Percentiles rank a stretch among this genome's conserved stretches.
phyloP scores from a whole-genome alignment of 306 rosid species.

The Echinosophora koreensis region DNA sequence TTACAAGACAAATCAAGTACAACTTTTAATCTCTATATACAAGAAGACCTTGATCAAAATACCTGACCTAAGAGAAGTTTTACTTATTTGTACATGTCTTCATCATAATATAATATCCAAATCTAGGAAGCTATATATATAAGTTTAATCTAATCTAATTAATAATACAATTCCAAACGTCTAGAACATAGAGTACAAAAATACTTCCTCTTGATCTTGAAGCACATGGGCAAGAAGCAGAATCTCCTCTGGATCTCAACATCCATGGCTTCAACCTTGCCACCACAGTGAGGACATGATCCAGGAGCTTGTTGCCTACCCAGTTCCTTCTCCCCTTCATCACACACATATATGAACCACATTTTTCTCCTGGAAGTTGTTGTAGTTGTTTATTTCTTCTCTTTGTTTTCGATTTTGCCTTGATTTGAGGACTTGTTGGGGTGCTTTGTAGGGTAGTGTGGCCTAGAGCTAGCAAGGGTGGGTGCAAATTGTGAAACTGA shows the following conservation, averaged over 20 bases:
- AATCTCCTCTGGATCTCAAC: constrained; percentile 72
- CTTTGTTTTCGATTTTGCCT: background rate
- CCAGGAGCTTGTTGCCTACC: constrained; percentile 82
- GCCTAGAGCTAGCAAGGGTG: background rate
- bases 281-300: constrained; percentile 78
- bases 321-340: constrained; percentile 77
- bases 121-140: background rate
- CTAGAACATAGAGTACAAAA: constrained; percentile 73
- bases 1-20: background rate
- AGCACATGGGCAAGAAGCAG: constrained; percentile 82
- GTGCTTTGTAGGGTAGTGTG: background rate
- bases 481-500: background rate
- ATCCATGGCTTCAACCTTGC: constrained; percentile 85
- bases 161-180: constrained; percentile 62
- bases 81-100: background rate
- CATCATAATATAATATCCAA: background rate
- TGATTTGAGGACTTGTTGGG: background rate
- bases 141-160: background rate
- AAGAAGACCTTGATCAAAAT: background rate
- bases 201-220: constrained; percentile 75
- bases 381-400: background rate
- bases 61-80: background rate
- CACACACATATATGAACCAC: constrained; percentile 67
- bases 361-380: constrained; percentile 53
- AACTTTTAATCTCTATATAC: constrained; percentile 2